Conservation (phyloP, 2,329 filamentous ascomycete genomes). For the Botrytis galanthina region DNA sequence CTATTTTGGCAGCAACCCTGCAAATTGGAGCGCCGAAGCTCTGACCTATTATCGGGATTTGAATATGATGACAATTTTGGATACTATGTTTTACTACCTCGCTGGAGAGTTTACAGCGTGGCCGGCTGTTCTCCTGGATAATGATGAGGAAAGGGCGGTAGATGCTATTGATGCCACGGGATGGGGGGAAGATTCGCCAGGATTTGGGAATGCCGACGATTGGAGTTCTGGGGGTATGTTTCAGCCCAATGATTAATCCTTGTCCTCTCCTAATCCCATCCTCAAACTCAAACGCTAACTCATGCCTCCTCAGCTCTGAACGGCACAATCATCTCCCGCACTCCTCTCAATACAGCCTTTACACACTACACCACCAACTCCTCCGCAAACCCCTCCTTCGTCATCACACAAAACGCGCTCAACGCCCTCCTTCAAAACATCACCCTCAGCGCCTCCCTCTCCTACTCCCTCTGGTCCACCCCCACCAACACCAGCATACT, state of each 20-base stretch:
- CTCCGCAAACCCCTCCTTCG: slow-evolving; percentile 19
- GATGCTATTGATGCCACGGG: background rate
- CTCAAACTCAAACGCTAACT: background rate
- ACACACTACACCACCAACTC: slow-evolving; percentile 1
- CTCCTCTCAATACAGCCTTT: slow-evolving; percentile 26
- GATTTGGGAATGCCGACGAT: background rate
- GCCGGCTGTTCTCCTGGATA: background rate
- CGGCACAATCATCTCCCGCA: slow-evolving; percentile 16
- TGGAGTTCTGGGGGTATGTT: background rate
- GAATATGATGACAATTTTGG: slow-evolving; percentile 22
- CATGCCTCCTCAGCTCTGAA: background rate
- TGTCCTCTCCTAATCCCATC: background rate
- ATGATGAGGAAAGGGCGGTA: background rate
- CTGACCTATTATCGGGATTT: slow-evolving; percentile 24
- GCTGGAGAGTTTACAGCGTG: background rate
- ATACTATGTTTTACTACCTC: slow-evolving; percentile 5
- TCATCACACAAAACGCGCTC: slow-evolving; percentile 24
- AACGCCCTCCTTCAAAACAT: slow-evolving; percentile 31
- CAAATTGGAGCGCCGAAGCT: slow-evolving; percentile 25
- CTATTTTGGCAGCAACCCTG: slow-evolving; percentile 20
- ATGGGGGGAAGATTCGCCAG: background rate
- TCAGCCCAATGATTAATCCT: background rate
- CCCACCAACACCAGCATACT: slow-evolving; percentile 23
- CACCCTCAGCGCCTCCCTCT: slow-evolving; percentile 25
- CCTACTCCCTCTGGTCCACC: slow-evolving; percentile 24